Conservation (phyloP, 2,329 filamentous ascomycete genomes). For the Botrytis tulipae region DNA sequence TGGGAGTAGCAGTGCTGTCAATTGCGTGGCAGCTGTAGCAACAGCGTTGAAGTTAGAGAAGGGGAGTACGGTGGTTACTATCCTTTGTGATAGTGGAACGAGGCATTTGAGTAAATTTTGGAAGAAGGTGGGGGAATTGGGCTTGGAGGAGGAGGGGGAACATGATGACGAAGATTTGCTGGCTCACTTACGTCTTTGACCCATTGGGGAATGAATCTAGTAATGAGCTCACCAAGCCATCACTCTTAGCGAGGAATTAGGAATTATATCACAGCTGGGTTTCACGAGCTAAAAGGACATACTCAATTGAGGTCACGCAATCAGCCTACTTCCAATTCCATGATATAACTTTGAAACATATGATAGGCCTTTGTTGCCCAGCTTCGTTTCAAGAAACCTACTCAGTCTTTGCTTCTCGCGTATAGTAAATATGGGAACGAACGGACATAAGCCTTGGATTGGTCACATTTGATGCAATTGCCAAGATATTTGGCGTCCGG, state of each 20-base stretch:
- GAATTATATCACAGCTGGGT: neutral
- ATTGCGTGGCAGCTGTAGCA: constrained; percentile 78
- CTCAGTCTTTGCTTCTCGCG: neutral
- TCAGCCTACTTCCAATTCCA: neutral
- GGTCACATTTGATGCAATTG: neutral
- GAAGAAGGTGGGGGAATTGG: constrained; percentile 68
- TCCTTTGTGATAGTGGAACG: constrained; percentile 82
- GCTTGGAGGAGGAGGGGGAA: constrained; percentile 60
- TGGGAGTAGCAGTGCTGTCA: constrained; percentile 94
- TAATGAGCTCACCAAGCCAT: neutral
- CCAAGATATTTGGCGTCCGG: neutral
- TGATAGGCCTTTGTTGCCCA: neutral
- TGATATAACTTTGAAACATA: neutral
- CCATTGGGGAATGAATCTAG: neutral
- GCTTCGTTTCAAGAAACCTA: neutral
- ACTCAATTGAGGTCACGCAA: neutral
- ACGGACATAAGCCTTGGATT: neutral
- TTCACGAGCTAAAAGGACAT: neutral
- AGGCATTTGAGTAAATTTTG: constrained; percentile 84
- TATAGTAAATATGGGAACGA: neutral
- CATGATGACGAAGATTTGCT: constrained; percentile 50
- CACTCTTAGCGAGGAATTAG: neutral
- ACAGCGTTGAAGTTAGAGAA: constrained; percentile 64
- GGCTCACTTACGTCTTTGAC: neutral
- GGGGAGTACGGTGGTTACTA: constrained; percentile 66